Base-by-base conservation (phyloP, 805 yeast species). In the Candida dajiaensis region DNA sequence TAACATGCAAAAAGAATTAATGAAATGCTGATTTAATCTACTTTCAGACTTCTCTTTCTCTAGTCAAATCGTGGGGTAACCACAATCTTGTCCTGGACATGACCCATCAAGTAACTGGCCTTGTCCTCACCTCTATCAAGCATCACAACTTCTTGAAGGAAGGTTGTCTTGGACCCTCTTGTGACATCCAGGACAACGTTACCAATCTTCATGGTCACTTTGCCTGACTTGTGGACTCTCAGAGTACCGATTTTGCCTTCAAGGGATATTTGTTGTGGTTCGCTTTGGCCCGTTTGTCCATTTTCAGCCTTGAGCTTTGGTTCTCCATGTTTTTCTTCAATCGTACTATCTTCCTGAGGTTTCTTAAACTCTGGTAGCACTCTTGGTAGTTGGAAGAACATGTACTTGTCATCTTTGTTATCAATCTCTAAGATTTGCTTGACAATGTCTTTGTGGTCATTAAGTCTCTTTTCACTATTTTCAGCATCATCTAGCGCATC, bases 221-320 rank as follows among this genome's bases (percentile, higher is more conserved):
- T 86, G 3, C 98, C 98, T 1, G 96, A 87, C 57, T 82, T 78
- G 63, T 90, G 97, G 40, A 83, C 71, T 46, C 92, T 77, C 29
- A 92, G 59, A 10, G 76, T 72, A 6, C 97, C 97, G 35, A 89
- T 72, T 45, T 71, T 71, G 1, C 97, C 97, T 36, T 67, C 65
- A 20, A 45, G 54, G 10, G 52, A 53, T 15, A 48, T 40, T 16
- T 46, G 39, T 16, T 39, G 36, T 3, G 10, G 16, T 26, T 38
- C 35, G 3, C 4, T 29, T 13, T 29, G 10, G 16, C 16, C 18
- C 6, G 36, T 13, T 42, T 51, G 15, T 25, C 42, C 43, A 40
- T 29, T n/a, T 13, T 40, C 43, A 15, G 33, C 43, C 19, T 12
- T 15, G 20, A 25, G 38, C 13, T 43, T 47, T 15, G 42, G n/a